These are phyloP conservation scores for Rhynchospora breviuscula DNA, from an alignment of 176 grass and related monocot genomes.

Conservation along the genomic window DNA sequence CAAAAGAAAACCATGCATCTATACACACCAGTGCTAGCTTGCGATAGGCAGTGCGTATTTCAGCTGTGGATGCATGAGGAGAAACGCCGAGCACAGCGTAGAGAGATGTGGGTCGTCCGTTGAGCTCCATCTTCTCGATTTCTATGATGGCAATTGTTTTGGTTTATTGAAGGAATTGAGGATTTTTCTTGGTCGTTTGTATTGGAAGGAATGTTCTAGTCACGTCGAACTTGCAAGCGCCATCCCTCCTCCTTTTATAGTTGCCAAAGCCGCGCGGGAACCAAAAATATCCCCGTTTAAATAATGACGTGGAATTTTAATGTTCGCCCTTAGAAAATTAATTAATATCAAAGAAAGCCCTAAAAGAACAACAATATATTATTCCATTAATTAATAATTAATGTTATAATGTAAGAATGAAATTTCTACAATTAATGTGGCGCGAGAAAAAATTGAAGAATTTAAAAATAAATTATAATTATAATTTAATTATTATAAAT, in stretches of 20 bases:
- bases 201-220: background rate
- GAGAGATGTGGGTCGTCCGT: constrained; percentile 27
- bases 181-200: background rate
- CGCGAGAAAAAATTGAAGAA: no score
- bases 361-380: no score
- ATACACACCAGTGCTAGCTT: constrained; percentile 72
- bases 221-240: background rate
- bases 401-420: no score
- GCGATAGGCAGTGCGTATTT: constrained; percentile 73
- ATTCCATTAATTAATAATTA: no score
- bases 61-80: constrained; percentile 37
- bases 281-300: constrained; percentile 3
- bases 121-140: constrained; percentile 18
- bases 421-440: no score
- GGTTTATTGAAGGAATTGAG: background rate
- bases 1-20: background rate
- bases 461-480: no score
- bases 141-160: background rate
- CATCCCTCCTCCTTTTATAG: constrained; percentile 25
- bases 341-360: background rate
- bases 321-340: background rate
- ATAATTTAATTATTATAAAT: no score
- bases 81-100: constrained; percentile 72
- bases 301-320: background rate
- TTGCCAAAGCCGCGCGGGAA: background rate